These are phyloP conservation scores for Diospyros lotus DNA, from an alignment of 148 eudicot genomes.

Conservation along the genomic window DNA sequence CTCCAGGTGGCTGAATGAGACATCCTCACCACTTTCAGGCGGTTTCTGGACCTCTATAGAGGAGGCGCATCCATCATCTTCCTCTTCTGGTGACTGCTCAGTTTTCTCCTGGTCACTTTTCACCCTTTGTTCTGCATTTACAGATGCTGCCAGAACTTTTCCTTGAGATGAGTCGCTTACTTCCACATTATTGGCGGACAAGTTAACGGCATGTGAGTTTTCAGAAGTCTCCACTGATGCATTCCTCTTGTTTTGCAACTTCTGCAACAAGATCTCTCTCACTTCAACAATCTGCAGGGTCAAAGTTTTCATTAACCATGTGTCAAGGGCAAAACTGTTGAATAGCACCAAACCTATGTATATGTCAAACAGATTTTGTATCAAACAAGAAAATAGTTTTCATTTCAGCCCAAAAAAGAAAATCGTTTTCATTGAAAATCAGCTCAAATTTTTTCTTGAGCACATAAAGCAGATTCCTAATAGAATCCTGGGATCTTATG, in stretches of 20 bases:
- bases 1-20: slow-evolving; percentile 73
- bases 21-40: slow-evolving; percentile 45
- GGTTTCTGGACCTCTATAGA: slow-evolving; percentile 16
- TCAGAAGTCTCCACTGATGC: slow-evolving; percentile 26
- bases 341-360: too few relatives aligned
- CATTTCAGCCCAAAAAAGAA: too few relatives aligned
- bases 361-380: too few relatives aligned
- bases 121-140: slow-evolving; percentile 12
- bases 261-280: slow-evolving; percentile 39
- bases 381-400: too few relatives aligned
- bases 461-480: too few relatives aligned
- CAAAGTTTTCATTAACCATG: not conserved
- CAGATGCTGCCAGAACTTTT: slow-evolving; percentile 8
- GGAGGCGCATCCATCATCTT: slow-evolving; percentile 16
- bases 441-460: too few relatives aligned
- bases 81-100: slow-evolving; percentile 14
- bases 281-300: slow-evolving; percentile 50
- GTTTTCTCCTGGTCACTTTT: slow-evolving; percentile 11
- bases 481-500: too few relatives aligned
- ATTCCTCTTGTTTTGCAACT: slow-evolving; percentile 37
- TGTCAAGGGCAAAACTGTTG: too few relatives aligned
- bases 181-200: slow-evolving; percentile 12
- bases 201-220: slow-evolving; percentile 13
- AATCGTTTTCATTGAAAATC: too few relatives aligned
- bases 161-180: slow-evolving; percentile 12